Evolutionary conservation across 2,329 filamentous ascomycete genomes (phyloP).

Genomic region (Penicillium freii): DNA sequence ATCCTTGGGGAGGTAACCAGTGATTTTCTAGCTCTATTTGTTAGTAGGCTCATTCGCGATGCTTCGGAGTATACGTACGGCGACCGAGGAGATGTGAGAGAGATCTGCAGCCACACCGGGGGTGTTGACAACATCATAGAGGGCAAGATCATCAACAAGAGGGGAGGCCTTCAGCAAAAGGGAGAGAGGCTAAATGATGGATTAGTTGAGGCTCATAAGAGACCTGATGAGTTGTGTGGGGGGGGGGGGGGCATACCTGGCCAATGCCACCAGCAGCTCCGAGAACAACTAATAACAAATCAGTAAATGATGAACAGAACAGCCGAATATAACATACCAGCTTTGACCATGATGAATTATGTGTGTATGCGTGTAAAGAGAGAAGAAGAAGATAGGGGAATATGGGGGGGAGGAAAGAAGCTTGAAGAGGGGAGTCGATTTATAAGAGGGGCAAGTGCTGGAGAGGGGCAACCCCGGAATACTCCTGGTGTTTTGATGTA

Average conservation of each 20-base stretch:
- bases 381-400: constrained; percentile 1
- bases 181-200: constrained; percentile 71
- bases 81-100: constrained; percentile 91
- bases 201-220: background rate
- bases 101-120: constrained; percentile 94
- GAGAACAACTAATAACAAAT: constrained; percentile 64
- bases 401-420: constrained; percentile 6
- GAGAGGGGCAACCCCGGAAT: constrained; percentile 20
- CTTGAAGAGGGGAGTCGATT: constrained; percentile 8
- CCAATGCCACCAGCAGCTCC: constrained; percentile 98
- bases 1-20: constrained; percentile 82
- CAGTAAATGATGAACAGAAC: constrained; percentile 10
- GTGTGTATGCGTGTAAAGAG: background rate
- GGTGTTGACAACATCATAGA: constrained; percentile 99
- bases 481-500: background rate
- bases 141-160: constrained; percentile 83
- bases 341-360: constrained; percentile 49
- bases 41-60: background rate
- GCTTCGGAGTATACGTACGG: constrained; percentile 55
- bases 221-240: background rate
- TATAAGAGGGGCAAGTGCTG: constrained; percentile 15
- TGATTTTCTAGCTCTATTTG: constrained; percentile 63
- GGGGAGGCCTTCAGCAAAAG: constrained; percentile 91
- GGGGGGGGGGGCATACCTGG: constrained; percentile 68
- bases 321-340: constrained; percentile 30